These are phyloP conservation scores for Ascosphaera apis DNA, from an alignment of 2,329 filamentous ascomycete genomes.

Conservation along the genomic window DNA sequence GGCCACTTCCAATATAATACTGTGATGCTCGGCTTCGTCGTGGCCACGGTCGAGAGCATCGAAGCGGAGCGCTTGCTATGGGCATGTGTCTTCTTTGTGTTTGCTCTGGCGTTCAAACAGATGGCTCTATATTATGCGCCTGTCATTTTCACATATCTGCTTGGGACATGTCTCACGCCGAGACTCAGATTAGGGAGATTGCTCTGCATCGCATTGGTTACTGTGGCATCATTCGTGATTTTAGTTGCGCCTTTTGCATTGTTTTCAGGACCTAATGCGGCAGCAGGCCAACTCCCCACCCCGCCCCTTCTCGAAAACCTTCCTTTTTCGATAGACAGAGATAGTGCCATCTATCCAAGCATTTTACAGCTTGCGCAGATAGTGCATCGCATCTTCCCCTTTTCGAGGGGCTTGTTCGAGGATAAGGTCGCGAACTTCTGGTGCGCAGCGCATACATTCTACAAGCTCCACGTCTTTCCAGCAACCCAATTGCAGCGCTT, in stretches of 20 bases:
- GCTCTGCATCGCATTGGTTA: constrained; percentile 51
- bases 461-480: constrained; percentile 65
- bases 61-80: constrained; percentile 65
- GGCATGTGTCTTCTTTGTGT: constrained; percentile 84
- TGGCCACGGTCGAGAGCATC: constrained; percentile 74
- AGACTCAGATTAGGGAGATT: constrained; percentile 44
- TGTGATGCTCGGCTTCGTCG: constrained; percentile 81
- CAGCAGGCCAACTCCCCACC: constrained; percentile 37
- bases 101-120: constrained; percentile 90
- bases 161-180: constrained; percentile 68
- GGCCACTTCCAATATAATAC: constrained; percentile 97
- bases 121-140: constrained; percentile 98
- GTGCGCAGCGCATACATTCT: constrained; percentile 76
- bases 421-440: constrained; percentile 98
- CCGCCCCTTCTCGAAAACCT: constrained; percentile 37
- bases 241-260: constrained; percentile 54
- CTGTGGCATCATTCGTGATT: constrained; percentile 46
- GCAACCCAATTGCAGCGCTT: constrained; percentile 48
- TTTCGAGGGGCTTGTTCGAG: constrained; percentile 86
- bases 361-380: constrained; percentile 62
- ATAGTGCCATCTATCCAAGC: constrained; percentile 49
- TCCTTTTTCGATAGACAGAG: constrained; percentile 34
- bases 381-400: constrained; percentile 83
- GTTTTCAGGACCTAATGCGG: constrained; percentile 43
- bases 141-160: constrained; percentile 70